Conservation (phyloP, 2,329 filamentous ascomycete species). For the Aspergillus cejpii region DNA sequence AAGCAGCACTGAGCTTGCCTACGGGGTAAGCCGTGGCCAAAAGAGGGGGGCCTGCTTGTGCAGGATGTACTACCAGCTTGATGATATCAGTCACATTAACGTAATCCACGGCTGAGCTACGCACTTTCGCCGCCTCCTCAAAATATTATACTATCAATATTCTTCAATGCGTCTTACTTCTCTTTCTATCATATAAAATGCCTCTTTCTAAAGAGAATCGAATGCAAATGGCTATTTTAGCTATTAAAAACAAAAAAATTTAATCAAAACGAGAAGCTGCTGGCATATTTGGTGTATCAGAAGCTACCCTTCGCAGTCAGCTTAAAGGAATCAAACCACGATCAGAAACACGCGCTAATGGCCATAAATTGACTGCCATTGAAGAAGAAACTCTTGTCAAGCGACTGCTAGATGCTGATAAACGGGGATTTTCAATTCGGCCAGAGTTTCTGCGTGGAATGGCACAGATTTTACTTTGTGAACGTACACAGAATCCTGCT, state of each 20-base stretch:
- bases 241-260: constrained; percentile 1
- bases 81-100: too few species aligned
- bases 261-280: not conserved
- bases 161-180: too few species aligned
- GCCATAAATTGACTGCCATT: not conserved
- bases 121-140: too few species aligned
- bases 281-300: not conserved
- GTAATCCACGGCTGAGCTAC: too few species aligned
- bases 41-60: too few species aligned
- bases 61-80: too few species aligned
- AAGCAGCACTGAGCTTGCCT: too few species aligned
- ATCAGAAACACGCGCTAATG: not conserved
- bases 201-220: not conserved
- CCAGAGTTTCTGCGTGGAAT: not conserved
- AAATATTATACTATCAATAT: not conserved
- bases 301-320: not conserved
- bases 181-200: too few species aligned
- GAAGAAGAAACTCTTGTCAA: constrained; percentile 1
- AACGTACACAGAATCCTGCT: not conserved
- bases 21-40: too few species aligned
- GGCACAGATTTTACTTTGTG: not conserved
- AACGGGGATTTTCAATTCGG: not conserved
- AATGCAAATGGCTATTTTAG: not conserved
- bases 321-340: not conserved
- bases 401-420: not conserved